Evolutionary conservation across 495 filamentous ascomycete species (phyloP), one percentile per base, ranked within the genome.

Genomic region (Podospora bellae-mahoneyi): DNA sequence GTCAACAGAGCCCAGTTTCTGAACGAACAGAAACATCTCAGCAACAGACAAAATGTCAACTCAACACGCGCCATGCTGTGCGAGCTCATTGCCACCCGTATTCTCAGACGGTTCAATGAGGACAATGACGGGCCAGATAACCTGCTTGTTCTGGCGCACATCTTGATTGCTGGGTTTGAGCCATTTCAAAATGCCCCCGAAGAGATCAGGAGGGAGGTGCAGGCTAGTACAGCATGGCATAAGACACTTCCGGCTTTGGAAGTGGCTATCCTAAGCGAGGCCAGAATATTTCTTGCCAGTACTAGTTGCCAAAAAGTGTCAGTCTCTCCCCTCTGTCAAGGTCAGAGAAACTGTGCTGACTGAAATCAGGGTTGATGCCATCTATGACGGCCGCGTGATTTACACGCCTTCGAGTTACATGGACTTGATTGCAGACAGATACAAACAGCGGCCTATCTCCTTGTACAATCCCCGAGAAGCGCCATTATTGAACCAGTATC

Each of bases 401-500:
- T 92, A 92, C 73, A 91, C 89, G 9, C 90, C 90, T 0, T 86
- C 85, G 0, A 84, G 83, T 19, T 91, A 88, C 77, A 82, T 91
- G 61, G 88, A 91, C 72, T 86, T 92, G 32, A 80, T 92, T 63
- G 89, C 90, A 3, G 90, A 92, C 74, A 86, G 86, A 55, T 92
- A 92, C 77, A 92, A 92, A 75, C 84, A 86, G 73, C 86, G 85
- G 68, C 87, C 88, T 4, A 91, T 92, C 64, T 87, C 88, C 2
- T 75, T 92, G 4, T 92, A 91, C 72, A 83, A 90, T 67, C 90
- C 90, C 18, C 76, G 84, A 16, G 83, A 86, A 66, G 88, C 87
- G 6, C 85, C 87, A 5, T 73, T 90, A 10, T 81, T 92, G 10
- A 92, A 92, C 73, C 90, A 92, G 71, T 92, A 92, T 72, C 88